Evolutionary conservation across 2,329 filamentous ascomycete species (phyloP), one percentile per base, ranked within the genome.

Genomic region (Aspergillus sp.): DNA sequence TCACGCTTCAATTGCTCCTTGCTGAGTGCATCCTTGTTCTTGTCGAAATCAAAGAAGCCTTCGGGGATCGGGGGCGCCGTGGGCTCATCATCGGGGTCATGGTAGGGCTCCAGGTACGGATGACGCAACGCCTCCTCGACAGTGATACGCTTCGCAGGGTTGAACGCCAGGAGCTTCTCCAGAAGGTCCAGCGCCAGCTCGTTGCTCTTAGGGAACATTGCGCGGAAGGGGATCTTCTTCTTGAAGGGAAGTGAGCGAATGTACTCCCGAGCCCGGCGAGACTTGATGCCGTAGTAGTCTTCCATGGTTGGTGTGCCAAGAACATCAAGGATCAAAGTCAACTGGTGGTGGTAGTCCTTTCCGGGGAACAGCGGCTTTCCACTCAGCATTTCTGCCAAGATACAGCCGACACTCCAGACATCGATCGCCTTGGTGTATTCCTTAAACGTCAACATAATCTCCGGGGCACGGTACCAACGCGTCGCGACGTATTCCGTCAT

Each of bases 401-500:
- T 99, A 74, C 95, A 99, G 59, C 95, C 95, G 54, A 99, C 95
- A 71, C 93, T 97, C 95, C 95, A 99, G 10, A 99, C 93, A 74
- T 99, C 95, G 73, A 99, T 99, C 47, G 95, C 95, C 81, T 98
- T 99, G 71, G 95, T 99, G 82, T 99, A 99, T 80, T 99, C 95
- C 82, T 99, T 98, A 84, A 98, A 99, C 11, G 95, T 99, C 81
- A 99, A 89, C 95, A 99, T 99, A 78, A 99, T 99, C 77, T 99
- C 95, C 3, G 95, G 95, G 5, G 95, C 95, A 78, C 95, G 92
- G 80, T 99, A 99, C 95, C 95, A 99, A 72, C 95, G 89, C 50
- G 95, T 99, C 54, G 95, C 95, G 59, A 99, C 95, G 76, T 99
- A 99, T 96, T 99, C 95, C 15, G 95, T 99, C 95, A 99, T 99